Conservation (phyloP, 331 rosid genomes). For the Telfairia occidentalis region DNA sequence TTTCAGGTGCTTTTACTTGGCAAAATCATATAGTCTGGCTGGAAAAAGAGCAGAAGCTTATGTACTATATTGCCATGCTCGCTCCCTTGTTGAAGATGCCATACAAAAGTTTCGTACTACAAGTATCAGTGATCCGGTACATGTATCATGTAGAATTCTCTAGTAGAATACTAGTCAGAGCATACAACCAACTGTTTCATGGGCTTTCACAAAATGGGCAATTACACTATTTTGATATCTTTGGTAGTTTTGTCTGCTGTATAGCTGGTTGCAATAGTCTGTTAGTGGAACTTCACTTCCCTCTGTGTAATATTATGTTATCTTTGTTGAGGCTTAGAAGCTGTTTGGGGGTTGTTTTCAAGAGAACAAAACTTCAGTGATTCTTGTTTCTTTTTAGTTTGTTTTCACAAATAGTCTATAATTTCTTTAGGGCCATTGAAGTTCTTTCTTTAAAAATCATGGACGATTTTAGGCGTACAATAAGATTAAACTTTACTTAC, state of each 20-base stretch:
- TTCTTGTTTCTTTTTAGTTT: not conserved
- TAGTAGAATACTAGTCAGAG: not conserved
- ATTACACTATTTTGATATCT: not conserved
- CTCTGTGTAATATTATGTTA: not conserved
- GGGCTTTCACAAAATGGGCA: not conserved
- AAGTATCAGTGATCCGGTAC: slow-evolving; percentile 27
- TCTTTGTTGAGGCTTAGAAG: not conserved
- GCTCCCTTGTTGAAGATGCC: slow-evolving; percentile 36
- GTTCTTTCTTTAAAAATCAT: not conserved
- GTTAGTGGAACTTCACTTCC: not conserved
- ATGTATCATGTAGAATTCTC: not conserved
- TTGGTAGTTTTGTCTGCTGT: not conserved
- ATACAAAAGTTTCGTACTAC: slow-evolving; percentile 18
- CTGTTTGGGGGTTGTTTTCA: not conserved
- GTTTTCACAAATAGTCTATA: not conserved
- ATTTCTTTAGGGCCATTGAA: not conserved
- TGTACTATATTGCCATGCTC: slow-evolving; percentile 63
- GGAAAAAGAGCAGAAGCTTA: slow-evolving; percentile 88
- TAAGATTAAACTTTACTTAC: not conserved
- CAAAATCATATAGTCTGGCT: slow-evolving; percentile 82
- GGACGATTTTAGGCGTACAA: not conserved
- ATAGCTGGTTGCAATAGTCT: not conserved
- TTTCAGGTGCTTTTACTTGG: slow-evolving; percentile 88
- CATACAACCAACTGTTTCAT: not conserved
- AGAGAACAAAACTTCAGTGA: not conserved